Evolutionary conservation across 306 rosid genomes (phyloP).

Genomic region (Dicorynia guianensis): DNA sequence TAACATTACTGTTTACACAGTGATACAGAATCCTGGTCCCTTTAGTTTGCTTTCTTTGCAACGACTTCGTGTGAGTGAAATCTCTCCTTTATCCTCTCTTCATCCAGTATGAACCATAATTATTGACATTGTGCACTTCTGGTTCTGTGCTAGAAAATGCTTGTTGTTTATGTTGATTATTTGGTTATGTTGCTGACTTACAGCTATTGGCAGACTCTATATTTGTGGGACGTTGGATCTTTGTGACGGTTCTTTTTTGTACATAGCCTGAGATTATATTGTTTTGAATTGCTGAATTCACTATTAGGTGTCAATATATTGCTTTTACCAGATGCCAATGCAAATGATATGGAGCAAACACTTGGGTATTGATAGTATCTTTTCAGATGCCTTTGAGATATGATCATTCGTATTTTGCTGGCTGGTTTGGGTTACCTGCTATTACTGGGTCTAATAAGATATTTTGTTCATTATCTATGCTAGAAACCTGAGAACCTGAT

Average conservation of each 20-base stretch:
- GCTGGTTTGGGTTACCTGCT: slow-evolving; percentile 21
- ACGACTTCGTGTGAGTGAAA: background rate
- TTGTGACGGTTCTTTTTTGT: slow-evolving; percentile 20
- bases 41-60: slow-evolving; percentile 5
- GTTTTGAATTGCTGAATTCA: slow-evolving; percentile 16
- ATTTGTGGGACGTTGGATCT: slow-evolving; percentile 3
- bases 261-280: slow-evolving; percentile 20
- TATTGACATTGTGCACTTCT: background rate
- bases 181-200: slow-evolving; percentile 25
- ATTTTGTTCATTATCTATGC: background rate
- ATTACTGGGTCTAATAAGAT: background rate
- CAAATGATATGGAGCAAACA: slow-evolving; percentile 31
- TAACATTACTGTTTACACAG: background rate
- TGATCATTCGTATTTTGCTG: slow-evolving; percentile 27
- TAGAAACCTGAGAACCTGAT: slow-evolving; percentile 29
- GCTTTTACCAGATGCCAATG: slow-evolving; percentile 32
- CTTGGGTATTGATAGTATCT: slow-evolving; percentile 23
- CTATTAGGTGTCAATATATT: slow-evolving; percentile 21
- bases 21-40: background rate
- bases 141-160: background rate
- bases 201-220: slow-evolving; percentile 32
- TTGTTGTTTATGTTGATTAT: background rate
- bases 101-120: slow-evolving; percentile 5
- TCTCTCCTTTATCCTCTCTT: slow-evolving; percentile 3
- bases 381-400: slow-evolving; percentile 15